These are phyloP conservation scores for Boletus tomentosulus DNA, from an alignment of 768 basidiomycete species.

Conservation along the genomic window DNA sequence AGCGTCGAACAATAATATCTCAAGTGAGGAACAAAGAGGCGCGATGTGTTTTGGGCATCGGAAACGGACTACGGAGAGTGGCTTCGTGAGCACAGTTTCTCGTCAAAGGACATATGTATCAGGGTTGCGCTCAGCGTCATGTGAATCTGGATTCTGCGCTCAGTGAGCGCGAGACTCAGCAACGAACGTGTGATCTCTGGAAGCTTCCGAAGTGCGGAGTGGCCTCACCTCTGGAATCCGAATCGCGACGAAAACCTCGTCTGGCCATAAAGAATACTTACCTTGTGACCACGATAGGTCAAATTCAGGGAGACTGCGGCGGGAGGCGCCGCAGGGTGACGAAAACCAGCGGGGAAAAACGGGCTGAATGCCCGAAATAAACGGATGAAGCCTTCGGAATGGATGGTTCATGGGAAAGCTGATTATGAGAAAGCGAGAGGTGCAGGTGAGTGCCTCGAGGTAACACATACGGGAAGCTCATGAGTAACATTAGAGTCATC, in stretches of 20 bases:
- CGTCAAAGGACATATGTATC: background rate
- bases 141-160: background rate
- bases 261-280: background rate
- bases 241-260: background rate
- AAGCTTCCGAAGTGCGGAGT: background rate
- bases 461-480: background rate
- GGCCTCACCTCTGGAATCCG: background rate
- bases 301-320: background rate
- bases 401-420: background rate
- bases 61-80: background rate
- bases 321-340: background rate
- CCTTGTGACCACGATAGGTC: too few relatives aligned
- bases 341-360: background rate
- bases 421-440: background rate
- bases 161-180: background rate
- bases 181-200: background rate
- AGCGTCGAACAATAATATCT: background rate
- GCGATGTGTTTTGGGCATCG: background rate
- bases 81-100: background rate
- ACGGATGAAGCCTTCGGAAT: background rate
- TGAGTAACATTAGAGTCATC: constrained; percentile 8
- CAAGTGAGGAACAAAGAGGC: background rate
- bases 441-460: background rate
- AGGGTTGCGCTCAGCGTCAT: background rate
- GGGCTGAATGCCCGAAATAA: background rate